Evolutionary conservation across 192 early-diverging fungal genomes (phyloP), one percentile per base, ranked within the genome.

Genomic region (Umbelopsis isabellina): DNA sequence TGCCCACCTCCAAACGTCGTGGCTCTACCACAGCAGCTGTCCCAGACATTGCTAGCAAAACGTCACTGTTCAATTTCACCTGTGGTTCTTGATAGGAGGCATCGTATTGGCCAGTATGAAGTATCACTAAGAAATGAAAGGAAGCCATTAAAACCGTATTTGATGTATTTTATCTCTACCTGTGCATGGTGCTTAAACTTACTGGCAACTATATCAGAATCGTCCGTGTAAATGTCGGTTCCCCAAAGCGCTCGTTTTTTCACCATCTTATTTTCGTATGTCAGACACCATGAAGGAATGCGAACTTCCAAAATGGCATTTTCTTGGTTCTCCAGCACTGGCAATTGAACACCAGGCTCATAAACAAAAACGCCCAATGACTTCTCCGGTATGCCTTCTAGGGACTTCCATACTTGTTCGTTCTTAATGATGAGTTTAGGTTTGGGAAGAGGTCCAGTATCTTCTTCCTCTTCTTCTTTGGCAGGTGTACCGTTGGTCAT

Each of bases 151-250:
- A 30, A 30, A 30, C 27, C 27, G 27, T 23, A 16, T 16, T 37
- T 13, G 22, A 25, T 20, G 33, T 1, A 51, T 6, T 20, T 25
- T 23, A 18, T n/a, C 2, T 53, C 52, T 20, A n/a, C 6, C 45
- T 27, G 35, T 55, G 52, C 16, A 5, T 10, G 37, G 2, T 41
- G 5, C 37, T 41, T 41, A 1, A 41, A 75, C 82, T 65, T 83
- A 93, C 91, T 89, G 15, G 91, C 90, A 20, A 95, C 91, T 37
- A 93, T 74, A 64, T 95, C 93, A 6, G 91, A 92, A 72, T 95
- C 93, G 66, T 95, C 93, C 0, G 91, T 90, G 69, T 95, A 95
- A 33, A 95, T 77, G 67, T 91, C 92, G 1, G 93, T 94, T 21
- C 93, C 93, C 93, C 93, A 95, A 4, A 95, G 12, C 4, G 89